phyloP scores from a whole-genome alignment of 148 eudicot species.

The Silene uniflora region DNA sequence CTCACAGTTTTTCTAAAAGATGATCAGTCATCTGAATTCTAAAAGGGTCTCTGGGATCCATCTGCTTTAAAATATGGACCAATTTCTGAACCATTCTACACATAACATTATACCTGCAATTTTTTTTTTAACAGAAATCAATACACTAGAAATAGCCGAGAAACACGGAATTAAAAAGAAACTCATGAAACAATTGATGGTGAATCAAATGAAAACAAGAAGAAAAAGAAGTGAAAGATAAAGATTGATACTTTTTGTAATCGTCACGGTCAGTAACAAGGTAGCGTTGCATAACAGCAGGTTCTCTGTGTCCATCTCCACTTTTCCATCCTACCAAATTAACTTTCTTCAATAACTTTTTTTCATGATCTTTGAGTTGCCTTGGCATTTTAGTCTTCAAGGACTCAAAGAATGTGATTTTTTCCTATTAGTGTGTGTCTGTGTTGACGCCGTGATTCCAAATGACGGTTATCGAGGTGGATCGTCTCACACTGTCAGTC shows the following conservation, averaged over 20 bases:
- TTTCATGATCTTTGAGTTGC: constrained; percentile 73
- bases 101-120: constrained; percentile 52
- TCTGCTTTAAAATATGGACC: constrained; percentile 77
- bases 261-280: constrained; percentile 85
- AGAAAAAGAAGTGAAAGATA: too few species aligned
- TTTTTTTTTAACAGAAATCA: neutral
- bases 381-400: constrained; percentile 39
- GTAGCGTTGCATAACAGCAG: constrained; percentile 66
- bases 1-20: constrained; percentile 89
- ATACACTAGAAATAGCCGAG: too few species aligned
- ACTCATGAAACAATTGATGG: neutral
- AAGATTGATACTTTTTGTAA: constrained; percentile 65
- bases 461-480: too few species aligned
- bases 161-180: too few species aligned
- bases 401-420: too few species aligned
- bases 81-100: constrained; percentile 82
- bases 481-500: too few species aligned
- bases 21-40: constrained; percentile 78
- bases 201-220: neutral
- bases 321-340: constrained; percentile 87
- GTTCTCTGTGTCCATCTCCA: constrained; percentile 86
- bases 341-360: constrained; percentile 63
- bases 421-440: too few species aligned
- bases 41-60: constrained; percentile 78
- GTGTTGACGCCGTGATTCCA: too few species aligned